Conservation (phyloP, 768 basidiomycete species). For the Suillus americanus region DNA sequence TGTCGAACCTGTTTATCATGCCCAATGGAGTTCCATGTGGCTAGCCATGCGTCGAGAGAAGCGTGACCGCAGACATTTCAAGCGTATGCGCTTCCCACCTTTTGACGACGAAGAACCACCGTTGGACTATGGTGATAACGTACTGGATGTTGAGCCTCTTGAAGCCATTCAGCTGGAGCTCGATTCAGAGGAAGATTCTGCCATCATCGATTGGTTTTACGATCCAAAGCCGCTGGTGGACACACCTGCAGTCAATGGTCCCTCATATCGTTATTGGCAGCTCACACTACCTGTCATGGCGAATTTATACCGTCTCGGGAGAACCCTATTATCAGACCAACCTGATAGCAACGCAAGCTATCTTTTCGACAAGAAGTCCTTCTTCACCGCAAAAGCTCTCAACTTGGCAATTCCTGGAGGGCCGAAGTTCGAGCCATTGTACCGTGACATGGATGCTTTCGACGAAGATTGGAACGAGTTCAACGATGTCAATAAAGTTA, state of each 20-base stretch:
- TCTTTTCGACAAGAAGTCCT: constrained; percentile 95
- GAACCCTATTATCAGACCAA: constrained; percentile 91
- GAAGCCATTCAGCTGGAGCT: constrained; percentile 97
- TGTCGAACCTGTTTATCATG: constrained; percentile 97
- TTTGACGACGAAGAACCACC: constrained; percentile 99
- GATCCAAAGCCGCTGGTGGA: constrained; percentile 94
- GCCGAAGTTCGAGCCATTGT: constrained; percentile 97
- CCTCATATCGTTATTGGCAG: constrained; percentile 92
- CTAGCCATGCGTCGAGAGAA: constrained; percentile 98
- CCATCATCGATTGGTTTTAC: constrained; percentile 98
- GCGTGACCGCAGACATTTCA: constrained; percentile 97
- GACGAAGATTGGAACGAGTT: constrained; percentile 99
- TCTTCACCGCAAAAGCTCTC: constrained; percentile 97
- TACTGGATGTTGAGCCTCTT: constrained; percentile 95
- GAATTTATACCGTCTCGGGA: constrained; percentile 92
- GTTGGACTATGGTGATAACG: constrained; percentile 98
- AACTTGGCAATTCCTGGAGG: constrained; percentile 98
- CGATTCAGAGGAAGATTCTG: constrained; percentile 86
- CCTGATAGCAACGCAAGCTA: constrained; percentile 90
- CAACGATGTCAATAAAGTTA: constrained; percentile 99
- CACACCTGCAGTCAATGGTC: constrained; percentile 86
- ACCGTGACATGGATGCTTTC: constrained; percentile 94
- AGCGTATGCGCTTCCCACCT: constrained; percentile 99
- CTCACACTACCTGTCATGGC: constrained; percentile 94
- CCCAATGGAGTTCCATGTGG: constrained; percentile 99